Percentiles rank a stretch among this genome's conserved stretches.
Conservation (phyloP, 805 yeast species). For the Candida coleopterorum region DNA sequence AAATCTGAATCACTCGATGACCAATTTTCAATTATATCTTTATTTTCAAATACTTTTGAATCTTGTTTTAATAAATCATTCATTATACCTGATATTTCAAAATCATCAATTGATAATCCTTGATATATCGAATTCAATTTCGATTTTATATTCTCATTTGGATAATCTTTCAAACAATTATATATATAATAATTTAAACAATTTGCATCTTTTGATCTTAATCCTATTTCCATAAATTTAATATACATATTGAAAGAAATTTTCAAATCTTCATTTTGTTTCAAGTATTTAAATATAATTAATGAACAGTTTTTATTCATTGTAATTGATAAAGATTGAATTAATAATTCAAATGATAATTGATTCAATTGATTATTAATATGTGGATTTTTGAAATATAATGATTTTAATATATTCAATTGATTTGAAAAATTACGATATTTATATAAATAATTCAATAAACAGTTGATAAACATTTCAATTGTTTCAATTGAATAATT, state of each 20-base stretch:
- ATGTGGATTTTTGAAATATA: constrained; percentile 14
- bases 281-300: constrained; percentile 18
- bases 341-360: constrained; percentile 27
- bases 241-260: constrained; percentile 17
- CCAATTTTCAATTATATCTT: background rate
- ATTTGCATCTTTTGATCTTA: constrained; percentile 21
- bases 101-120: constrained; percentile 1
- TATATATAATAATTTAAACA: constrained; percentile 21
- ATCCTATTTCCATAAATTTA: constrained; percentile 19
- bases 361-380: constrained; percentile 18
- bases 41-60: background rate
- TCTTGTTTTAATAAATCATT: constrained; percentile 11
- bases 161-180: constrained; percentile 16
- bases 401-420: constrained; percentile 15
- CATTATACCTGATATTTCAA: constrained; percentile 10
- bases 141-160: background rate
- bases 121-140: background rate
- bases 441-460: constrained; percentile 29
- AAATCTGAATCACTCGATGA: background rate
- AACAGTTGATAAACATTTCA: constrained; percentile 30
- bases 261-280: background rate
- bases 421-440: constrained; percentile 33
- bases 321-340: constrained; percentile 23
- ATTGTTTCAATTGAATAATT: constrained; percentile 14
- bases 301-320: constrained; percentile 26